Evolutionary conservation across 306 rosid species (phyloP), one percentile per base, ranked within the genome.

Genomic region (Chamaecrista fasciculata): DNA sequence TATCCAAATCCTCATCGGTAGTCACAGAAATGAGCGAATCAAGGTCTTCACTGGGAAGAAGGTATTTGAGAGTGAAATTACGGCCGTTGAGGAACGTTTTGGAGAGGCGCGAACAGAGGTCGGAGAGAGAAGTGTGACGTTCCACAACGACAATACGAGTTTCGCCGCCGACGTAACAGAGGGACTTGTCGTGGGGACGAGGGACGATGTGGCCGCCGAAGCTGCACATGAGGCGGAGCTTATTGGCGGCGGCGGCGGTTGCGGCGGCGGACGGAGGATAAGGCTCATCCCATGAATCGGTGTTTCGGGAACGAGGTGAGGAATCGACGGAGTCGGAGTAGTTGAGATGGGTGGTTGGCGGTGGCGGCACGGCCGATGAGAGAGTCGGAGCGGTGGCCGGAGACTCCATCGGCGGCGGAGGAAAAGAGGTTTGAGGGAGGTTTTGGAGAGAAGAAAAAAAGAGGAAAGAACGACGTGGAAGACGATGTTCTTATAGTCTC

Each of bases 201-300:
- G 99, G 99, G 15, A 91, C 89, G 79, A 95, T 95, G 79, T 94
- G 97, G 1, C 98, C 98, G 42, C 92, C 97, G 49, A 86, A 94
- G 79, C 98, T 94, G 77, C 99, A 95, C 99, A 95, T 95, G 2
- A 95, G 84, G 7, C 97, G 97, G 58, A 95, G 92, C 48, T 86
- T 76, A 2, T 68, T 1, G 3, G 83, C 46, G 15, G 80, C 74
- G 9, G 85, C 69, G 52, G 73, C 49, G 11, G 87, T 66, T 29
- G 73, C 28, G 57, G 73, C 48, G 11, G 87, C 66, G 36, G 73
- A 21, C 5, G 79, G 16, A 0, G 92, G 91, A 80, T 9, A 75
- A 0, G 94, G 84, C 15, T 93, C 97, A 51, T 90, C 98, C 96
- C 96, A 93, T 2, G 91, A 76, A 15, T 93, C 96, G 7, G 89